Evolutionary conservation across 306 rosid species (phyloP), one percentile per base, ranked within the genome.

Genomic region (Abrus pulchellus): DNA sequence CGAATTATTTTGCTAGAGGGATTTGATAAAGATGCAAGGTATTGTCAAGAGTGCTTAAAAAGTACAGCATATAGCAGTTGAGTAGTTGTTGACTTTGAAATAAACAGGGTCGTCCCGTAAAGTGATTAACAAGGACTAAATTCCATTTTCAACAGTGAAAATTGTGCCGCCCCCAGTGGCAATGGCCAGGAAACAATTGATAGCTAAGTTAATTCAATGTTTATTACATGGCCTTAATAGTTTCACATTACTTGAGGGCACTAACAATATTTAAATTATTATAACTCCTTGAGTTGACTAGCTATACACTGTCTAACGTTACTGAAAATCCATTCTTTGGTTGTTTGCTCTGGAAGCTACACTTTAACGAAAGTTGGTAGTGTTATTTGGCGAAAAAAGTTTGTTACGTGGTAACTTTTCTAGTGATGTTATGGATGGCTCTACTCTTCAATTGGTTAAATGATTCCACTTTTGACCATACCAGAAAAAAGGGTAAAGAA

Each of bases 1-100:
- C 56, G 43, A 71, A 86, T 86, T 68, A 89, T 89, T 84, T 86
- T 86, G 84, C 85, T 85, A 4, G 82, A 89, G 84, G 92, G 90
- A 47, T 84, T 90, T 65, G 82, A 90, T 73, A 83, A 89, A 83
- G 9, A 41, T 61, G 70, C 53, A 76, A 64, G 14, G 0, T 20
- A 33, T 76, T 36, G 53, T 64, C 28, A 36, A 12, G 32, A 41
- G 30, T 43, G 59, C 27, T 36, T 30, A 53, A 77, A 54, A 53
- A 12, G 30, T 43, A 43, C 10, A 54, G 14, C 48, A 78, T n/a
- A 50, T 20, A 13, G 29, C n/a, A n/a, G 56, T 36, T 30, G 43
- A 40, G 44, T 44, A 3, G 3, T 66, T 69, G 29, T 72, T 75
- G n/a, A 34, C 6, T 11, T 30, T 1, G 70, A 59, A 61, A 60